Percentiles rank a stretch among this genome's conserved stretches.
Conservation (phyloP, 2,329 filamentous ascomycete genomes). For the Venturia oleaginea region DNA sequence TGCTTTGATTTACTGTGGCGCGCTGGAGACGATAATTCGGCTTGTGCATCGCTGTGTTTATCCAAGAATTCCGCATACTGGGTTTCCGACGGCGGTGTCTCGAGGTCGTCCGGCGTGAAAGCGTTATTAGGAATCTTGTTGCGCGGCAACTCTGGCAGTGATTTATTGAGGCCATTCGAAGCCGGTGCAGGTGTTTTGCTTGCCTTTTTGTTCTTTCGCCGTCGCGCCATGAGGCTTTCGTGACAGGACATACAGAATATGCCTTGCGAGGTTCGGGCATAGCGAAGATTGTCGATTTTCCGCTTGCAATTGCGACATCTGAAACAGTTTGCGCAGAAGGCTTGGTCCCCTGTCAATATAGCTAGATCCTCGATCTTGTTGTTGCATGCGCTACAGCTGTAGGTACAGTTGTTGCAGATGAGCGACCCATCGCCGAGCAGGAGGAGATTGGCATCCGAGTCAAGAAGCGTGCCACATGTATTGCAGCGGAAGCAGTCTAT, state of each 20-base stretch:
- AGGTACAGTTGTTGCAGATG: slow-evolving; percentile 99
- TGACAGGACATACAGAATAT: slow-evolving; percentile 99
- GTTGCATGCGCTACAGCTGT: slow-evolving; percentile 91
- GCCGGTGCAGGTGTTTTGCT: slow-evolving; percentile 23
- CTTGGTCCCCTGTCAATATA: slow-evolving; percentile 94
- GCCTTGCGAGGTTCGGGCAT: slow-evolving; percentile 93
- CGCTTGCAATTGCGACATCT: slow-evolving; percentile 96
- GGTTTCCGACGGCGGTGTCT: slow-evolving; percentile 46
- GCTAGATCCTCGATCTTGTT: slow-evolving; percentile 98
- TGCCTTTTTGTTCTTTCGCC: slow-evolving; percentile 73
- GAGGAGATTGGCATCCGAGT: slow-evolving; percentile 94
- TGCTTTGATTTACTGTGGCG: slow-evolving; percentile 20
- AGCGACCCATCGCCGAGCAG: slow-evolving; percentile 94
- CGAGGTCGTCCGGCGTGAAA: slow-evolving; percentile 45
- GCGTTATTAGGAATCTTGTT: slow-evolving; percentile 56
- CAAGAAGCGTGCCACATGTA: slow-evolving; percentile 87
- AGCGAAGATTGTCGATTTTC: slow-evolving; percentile 96
- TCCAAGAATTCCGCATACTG: slow-evolving; percentile 51
- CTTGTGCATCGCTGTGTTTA: slow-evolving; percentile 23
- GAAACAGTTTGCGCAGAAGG: slow-evolving; percentile 96
- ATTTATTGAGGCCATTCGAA: slow-evolving; percentile 66
- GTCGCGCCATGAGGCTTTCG: slow-evolving; percentile 87
- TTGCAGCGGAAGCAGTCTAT: slow-evolving; percentile 98
- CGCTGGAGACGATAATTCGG: background rate
- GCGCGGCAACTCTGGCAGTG: slow-evolving; percentile 79